Evolutionary conservation across 768 basidiomycete species (phyloP).

Genomic region (Trametes sanguinea): DNA sequence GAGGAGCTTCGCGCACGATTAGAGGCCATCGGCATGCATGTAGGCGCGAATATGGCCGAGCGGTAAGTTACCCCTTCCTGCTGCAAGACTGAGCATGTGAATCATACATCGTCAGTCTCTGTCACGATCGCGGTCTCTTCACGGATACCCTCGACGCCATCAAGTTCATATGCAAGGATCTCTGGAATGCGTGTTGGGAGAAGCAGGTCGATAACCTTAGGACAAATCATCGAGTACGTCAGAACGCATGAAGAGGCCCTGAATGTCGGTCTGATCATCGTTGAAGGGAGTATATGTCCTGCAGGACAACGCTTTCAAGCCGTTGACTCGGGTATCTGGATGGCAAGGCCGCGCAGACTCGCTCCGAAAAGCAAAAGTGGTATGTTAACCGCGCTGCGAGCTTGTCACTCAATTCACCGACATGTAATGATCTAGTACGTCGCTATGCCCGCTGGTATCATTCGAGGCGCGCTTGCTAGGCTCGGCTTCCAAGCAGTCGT

Average conservation of each 20-base stretch:
- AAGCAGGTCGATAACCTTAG: constrained; percentile 95
- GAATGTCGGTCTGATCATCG: neutral
- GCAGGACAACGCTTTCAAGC: constrained; percentile 89
- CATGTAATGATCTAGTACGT: constrained; percentile 58
- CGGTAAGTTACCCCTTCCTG: constrained; percentile 48
- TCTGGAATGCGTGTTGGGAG: constrained; percentile 92
- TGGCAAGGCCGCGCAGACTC: constrained; percentile 78
- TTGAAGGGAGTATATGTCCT: constrained; percentile 87
- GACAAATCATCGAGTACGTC: constrained; percentile 86
- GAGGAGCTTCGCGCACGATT: constrained; percentile 68
- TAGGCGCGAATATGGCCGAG: constrained; percentile 86
- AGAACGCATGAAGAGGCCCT: neutral
- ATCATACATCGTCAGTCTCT: constrained; percentile 52
- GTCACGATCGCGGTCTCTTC: constrained; percentile 73
- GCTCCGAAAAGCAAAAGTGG: constrained; percentile 67
- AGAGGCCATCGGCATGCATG: constrained; percentile 83
- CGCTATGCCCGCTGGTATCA: constrained; percentile 79
- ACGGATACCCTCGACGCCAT: constrained; percentile 85
- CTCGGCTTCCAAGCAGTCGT: constrained; percentile 79
- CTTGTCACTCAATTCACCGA: neutral
- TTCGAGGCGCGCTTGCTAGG: constrained; percentile 78
- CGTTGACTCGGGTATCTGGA: constrained; percentile 78
- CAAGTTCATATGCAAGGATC: constrained; percentile 95
- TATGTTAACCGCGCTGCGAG: constrained; percentile 33
- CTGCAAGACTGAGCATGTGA: neutral